Percentiles rank a stretch among this genome's conserved stretches.
These are phyloP conservation scores for Quercus mongolica DNA, from an alignment of 306 rosid species.

Conservation along the genomic window DNA sequence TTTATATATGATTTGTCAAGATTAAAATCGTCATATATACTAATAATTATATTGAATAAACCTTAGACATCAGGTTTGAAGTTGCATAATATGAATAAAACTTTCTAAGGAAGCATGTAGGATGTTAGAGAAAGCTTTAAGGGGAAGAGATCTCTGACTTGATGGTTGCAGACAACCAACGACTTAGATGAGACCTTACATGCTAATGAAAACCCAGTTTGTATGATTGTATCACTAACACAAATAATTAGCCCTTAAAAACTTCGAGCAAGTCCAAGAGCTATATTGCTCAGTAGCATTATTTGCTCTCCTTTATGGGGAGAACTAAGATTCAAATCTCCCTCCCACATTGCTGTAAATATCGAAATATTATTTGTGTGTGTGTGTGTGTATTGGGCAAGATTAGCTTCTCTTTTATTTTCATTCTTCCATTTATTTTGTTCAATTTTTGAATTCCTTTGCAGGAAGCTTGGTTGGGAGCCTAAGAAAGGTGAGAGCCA, in stretches of 20 bases:
- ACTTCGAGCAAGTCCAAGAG: background rate
- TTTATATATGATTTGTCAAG: background rate
- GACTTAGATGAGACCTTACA: background rate
- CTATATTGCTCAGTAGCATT: too few species aligned
- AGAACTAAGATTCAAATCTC: too few species aligned
- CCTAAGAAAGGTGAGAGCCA: constrained; percentile 59
- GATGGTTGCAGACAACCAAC: background rate
- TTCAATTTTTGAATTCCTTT: constrained; percentile 12
- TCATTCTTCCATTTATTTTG: background rate
- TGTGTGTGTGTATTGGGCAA: too few species aligned
- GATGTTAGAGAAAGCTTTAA: background rate
- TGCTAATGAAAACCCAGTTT: background rate
- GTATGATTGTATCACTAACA: background rate
- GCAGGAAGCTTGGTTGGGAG: constrained; percentile 96
- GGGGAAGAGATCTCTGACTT: background rate
- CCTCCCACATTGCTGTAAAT: too few species aligned
- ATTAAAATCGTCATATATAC: background rate
- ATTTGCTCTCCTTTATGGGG: too few species aligned
- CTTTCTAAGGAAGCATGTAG: background rate
- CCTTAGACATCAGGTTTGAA: background rate
- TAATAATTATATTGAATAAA: background rate
- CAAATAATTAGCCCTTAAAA: background rate
- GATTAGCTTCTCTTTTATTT: background rate
- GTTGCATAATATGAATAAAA: background rate
- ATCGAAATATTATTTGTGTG: too few species aligned